Evolutionary conservation across 768 basidiomycete species (phyloP), one percentile per base, ranked within the genome.

Genomic region (Gymnopilus junonius): DNA sequence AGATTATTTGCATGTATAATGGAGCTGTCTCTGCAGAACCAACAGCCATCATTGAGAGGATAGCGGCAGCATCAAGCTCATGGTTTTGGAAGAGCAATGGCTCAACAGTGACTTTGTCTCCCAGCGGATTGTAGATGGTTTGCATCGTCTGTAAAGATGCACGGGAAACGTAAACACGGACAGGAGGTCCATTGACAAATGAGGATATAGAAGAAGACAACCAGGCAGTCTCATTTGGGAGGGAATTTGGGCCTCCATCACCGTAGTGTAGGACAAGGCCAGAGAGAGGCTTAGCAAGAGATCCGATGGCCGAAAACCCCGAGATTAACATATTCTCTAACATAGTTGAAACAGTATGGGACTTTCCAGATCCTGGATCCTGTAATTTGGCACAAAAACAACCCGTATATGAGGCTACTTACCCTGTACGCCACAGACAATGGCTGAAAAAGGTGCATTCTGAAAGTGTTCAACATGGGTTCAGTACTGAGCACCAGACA

Each of bases 381-480:
- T 14, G 32, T 34, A n/a, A 55, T 43, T 35, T 6, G n/a, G 21
- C 6, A 8, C 20, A n/a, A 25, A 40, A 25, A 11, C 29, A 20
- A 14, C 17, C 8, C 8, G 8, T 8, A 50, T 43, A 4, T 8
- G 20, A 20, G 25, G 34, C 12, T 34, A 25, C 17, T 7, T 53
- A 77, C 80, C 82, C 76, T 92, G 91, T 0, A 91, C 90, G 0
- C 90, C 90, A 56, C 90, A 92, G 2, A 92, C 83, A n/a, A 92
- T 69, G 0, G 90, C 87, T 0, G 91, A 91, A 67, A 91, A 88
- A 0, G 90, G 91, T 0, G 90, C 81, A 69, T 91, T 92, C 90
- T 91, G 62, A 15, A 10, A n/a, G 14, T 34, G 34, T 10, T 27
- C n/a, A n/a, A 55, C 45, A 29, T 29, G 35, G 35, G 55, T 40